A percentile compares a stretch with the other conserved stretches of the same genome.
Conservation (phyloP, 495 filamentous ascomycete species). For the Lentithecium fluviatile region DNA sequence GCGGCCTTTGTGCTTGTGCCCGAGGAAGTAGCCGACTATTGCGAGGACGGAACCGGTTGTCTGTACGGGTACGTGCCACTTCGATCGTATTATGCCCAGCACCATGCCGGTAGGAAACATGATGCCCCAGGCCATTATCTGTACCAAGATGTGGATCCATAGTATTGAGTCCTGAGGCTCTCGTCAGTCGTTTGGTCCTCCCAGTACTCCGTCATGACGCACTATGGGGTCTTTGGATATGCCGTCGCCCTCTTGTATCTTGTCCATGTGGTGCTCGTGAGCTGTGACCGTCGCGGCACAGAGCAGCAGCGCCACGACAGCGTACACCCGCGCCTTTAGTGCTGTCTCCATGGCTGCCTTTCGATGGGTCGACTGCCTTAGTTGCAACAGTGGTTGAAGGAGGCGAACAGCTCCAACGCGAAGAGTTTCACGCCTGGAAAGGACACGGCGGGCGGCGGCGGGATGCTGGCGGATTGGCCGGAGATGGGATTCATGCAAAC, state of each 20-base stretch:
- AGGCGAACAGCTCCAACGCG: slow-evolving; percentile 1
- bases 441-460: no score
- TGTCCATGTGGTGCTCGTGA: slow-evolving; percentile 74
- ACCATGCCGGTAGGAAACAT: slow-evolving; percentile 96
- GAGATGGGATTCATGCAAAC: background rate
- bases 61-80: slow-evolving; percentile 94
- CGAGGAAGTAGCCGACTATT: slow-evolving; percentile 82
- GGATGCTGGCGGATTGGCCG: slow-evolving; percentile 8
- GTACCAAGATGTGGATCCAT: slow-evolving; percentile 93
- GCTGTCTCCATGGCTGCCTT: slow-evolving; percentile 6
- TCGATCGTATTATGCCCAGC: slow-evolving; percentile 84
- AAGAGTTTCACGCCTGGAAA: no score
- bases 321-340: slow-evolving; percentile 9
- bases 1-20: slow-evolving; percentile 84
- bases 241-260: slow-evolving; percentile 71
- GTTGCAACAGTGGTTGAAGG: background rate
- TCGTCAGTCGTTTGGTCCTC: slow-evolving; percentile 17
- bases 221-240: slow-evolving; percentile 86
- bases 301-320: slow-evolving; percentile 22
- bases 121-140: slow-evolving; percentile 81
- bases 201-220: slow-evolving; percentile 41
- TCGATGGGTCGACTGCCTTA: slow-evolving; percentile 2
- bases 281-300: slow-evolving; percentile 39
- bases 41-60: slow-evolving; percentile 70
- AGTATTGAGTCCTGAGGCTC: slow-evolving; percentile 68